Evolutionary conservation across 2,329 filamentous ascomycete genomes (phyloP).

Genomic region (Ceratocystis huliohia): DNA sequence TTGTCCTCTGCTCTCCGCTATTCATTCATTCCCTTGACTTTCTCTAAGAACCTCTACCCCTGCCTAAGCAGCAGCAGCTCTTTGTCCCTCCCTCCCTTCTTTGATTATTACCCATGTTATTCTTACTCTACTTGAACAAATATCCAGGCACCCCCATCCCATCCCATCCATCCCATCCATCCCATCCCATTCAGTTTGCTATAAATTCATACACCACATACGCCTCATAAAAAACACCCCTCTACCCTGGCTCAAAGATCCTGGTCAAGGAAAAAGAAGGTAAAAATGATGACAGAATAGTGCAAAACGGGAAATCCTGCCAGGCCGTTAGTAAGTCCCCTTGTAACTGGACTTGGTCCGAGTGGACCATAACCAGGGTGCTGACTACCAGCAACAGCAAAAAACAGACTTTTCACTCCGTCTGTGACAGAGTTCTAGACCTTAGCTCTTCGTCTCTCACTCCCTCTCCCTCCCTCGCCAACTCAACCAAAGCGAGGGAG

Average conservation of each 20-base stretch:
- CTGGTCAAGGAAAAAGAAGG: background rate
- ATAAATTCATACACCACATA: background rate
- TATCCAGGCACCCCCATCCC: background rate
- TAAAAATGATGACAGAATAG: slow-evolving; percentile 7
- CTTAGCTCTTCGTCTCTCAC: slow-evolving; percentile 22
- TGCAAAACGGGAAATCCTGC: slow-evolving; percentile 9
- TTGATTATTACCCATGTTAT: background rate
- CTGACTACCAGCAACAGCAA: background rate
- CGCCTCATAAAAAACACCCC: background rate
- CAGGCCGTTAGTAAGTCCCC: slow-evolving; percentile 4
- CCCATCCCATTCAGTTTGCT: background rate
- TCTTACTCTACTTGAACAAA: background rate
- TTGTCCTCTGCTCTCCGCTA: background rate
- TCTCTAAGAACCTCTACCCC: slow-evolving; percentile 24
- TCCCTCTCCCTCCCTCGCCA: background rate
- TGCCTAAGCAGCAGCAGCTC: slow-evolving; percentile 14
- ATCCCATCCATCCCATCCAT: no score
- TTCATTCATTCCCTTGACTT: slow-evolving; percentile 10
- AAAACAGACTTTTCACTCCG: slow-evolving; percentile 19
- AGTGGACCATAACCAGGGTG: background rate
- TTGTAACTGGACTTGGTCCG: background rate
- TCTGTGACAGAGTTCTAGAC: slow-evolving; percentile 23
- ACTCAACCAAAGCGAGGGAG: background rate
- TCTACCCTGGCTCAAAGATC: background rate
- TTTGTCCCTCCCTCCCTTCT: background rate